Evolutionary conservation across 768 basidiomycete species (phyloP).

Genomic region (Russula compacta): DNA sequence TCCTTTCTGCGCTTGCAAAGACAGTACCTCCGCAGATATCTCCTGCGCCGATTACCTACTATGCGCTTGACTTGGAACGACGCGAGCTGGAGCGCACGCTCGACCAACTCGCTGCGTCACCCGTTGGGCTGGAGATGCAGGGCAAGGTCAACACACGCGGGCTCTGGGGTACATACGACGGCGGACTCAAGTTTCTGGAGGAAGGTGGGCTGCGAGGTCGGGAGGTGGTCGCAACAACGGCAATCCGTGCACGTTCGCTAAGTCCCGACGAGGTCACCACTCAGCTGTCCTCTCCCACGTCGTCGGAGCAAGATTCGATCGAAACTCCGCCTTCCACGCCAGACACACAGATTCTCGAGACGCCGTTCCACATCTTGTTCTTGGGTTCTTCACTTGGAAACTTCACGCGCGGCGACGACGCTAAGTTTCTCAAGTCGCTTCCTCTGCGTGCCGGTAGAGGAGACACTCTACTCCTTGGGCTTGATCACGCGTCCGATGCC

Average conservation of each 20-base stretch:
- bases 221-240: conserved; percentile 10
- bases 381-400: conserved; percentile 91
- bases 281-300: conserved; percentile 14
- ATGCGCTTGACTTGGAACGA: conserved; percentile 88
- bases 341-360: conserved; percentile 28
- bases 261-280: conserved; percentile 28
- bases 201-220: conserved; percentile 46
- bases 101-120: conserved; percentile 50
- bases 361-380: conserved; percentile 78
- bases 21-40: conserved; percentile 32
- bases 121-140: conserved; percentile 47
- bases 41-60: conserved; percentile 61
- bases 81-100: conserved; percentile 79
- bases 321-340: conserved; percentile 39
- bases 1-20: conserved; percentile 62
- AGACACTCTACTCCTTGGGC: conserved; percentile 83
- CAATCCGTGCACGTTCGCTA: conserved; percentile 27
- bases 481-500: conserved; percentile 75
- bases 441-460: conserved; percentile 66
- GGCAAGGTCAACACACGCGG: conserved; percentile 78
- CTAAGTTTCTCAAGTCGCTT: conserved; percentile 64
- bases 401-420: conserved; percentile 63
- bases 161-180: conserved; percentile 86
- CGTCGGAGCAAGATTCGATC: conserved; percentile 17
- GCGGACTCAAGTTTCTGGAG: conserved; percentile 72